A percentile compares a stretch with the other conserved stretches of the same genome.
Conservation (phyloP, 2,329 filamentous ascomycete genomes). For the Pestalotiopsis sp. region DNA sequence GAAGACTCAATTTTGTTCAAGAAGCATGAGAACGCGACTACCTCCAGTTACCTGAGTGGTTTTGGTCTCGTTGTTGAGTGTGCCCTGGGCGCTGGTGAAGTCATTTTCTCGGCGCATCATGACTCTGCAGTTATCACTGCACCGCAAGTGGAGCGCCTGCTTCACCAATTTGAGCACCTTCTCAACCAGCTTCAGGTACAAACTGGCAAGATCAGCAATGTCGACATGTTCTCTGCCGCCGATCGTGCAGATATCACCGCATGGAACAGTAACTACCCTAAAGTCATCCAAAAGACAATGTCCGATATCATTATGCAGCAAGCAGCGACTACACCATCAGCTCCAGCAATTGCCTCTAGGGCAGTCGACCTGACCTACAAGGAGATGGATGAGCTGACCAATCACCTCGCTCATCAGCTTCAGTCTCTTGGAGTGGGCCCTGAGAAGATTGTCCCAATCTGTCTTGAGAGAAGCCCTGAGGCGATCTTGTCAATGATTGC, state of each 20-base stretch:
- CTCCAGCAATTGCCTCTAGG: neutral
- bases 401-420: neutral
- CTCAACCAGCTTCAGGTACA: slow-evolving; percentile 7
- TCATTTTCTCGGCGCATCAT: slow-evolving; percentile 10
- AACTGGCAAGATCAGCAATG: neutral
- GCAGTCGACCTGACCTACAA: neutral
- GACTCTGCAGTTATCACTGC: slow-evolving; percentile 1
- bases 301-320: slow-evolving; percentile 7
- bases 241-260: slow-evolving; percentile 7
- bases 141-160: slow-evolving; percentile 2
- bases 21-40: neutral
- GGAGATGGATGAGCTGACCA: slow-evolving; percentile 2
- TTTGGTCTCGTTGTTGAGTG: slow-evolving; percentile 8
- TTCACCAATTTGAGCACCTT: slow-evolving; percentile 2
- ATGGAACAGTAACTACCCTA: slow-evolving; percentile 13
- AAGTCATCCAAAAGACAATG: neutral
- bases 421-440: slow-evolving; percentile 8
- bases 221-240: slow-evolving; percentile 11
- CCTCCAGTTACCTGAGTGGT: neutral
- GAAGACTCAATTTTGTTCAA: slow-evolving; percentile 1
- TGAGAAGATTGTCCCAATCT: slow-evolving; percentile 23
- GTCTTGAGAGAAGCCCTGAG: slow-evolving; percentile 28
- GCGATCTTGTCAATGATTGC: slow-evolving; percentile 28
- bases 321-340: neutral
- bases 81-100: neutral